Evolutionary conservation across 768 basidiomycete genomes (phyloP), one percentile per base, ranked within the genome.

Genomic region (Termitomyces sp.): DNA sequence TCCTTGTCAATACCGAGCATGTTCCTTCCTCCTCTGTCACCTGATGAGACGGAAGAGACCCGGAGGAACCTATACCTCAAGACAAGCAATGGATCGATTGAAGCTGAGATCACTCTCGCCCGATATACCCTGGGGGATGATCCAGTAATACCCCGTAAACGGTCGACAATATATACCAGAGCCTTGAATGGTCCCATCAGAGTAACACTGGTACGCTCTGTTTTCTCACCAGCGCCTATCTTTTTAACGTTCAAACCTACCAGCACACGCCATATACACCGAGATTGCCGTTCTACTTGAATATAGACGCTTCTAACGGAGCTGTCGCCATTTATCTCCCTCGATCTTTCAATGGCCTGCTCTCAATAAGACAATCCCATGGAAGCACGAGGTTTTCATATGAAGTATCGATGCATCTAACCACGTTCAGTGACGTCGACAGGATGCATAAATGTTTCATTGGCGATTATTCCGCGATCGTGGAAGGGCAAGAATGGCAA

Each of bases 61-160:
- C 69, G 82, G 37, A 75, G 68, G 30, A 79, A 81, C 57, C 56
- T 82, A 0, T 65, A 53, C 8, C 60, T 80, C 9, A 61, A 58
- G 22, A 71, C 77, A 0, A 67, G 47, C 24, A 69, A 73, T 58
- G 73, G 77, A 2, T 54, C 58, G 4, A 69, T 83, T 3, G 60
- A 73, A 2, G 76, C 70, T 8, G 74, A 80, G 0, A 61, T 83
- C 26, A 79, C 72, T 63, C 52, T 82, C 0, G 60, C 75, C 5
- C 59, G 63, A 5, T 47, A 36, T 9, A 56, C 62, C 16, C 16
- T 48, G 48, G 47, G 51, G 22, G 44, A 47, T 47, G 20, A 27
- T 24, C 43, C 47, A 13, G 56, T 52, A 2, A 54, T 47, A 7
- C 58, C 44, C 39, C 44, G 53, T 22, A 60, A 61, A 37, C 60